Evolutionary conservation across 2,329 filamentous ascomycete species (phyloP).

Genomic region (Teratosphaeria gauchensis): DNA sequence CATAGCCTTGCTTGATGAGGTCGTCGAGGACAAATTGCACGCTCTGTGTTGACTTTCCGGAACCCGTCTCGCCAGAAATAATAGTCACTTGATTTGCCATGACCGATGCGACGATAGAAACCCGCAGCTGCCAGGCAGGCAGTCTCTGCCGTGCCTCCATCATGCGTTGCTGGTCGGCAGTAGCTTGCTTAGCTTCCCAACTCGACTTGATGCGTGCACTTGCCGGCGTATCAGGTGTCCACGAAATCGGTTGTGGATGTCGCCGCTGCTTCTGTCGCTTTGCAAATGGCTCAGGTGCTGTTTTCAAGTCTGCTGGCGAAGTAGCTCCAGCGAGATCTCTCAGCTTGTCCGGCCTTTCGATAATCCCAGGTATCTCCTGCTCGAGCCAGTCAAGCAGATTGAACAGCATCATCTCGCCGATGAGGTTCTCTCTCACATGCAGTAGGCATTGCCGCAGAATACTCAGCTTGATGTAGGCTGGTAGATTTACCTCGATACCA

Average conservation of each 20-base stretch:
- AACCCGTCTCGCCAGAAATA: conserved; percentile 93
- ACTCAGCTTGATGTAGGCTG: conserved; percentile 87
- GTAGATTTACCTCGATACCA: conserved; percentile 58
- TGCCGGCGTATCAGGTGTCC: conserved; percentile 47
- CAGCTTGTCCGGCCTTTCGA: conserved; percentile 74
- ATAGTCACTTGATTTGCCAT: conserved; percentile 78
- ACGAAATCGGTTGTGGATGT: conserved; percentile 50
- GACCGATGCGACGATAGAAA: conserved; percentile 68
- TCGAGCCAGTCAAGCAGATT: conserved; percentile 88
- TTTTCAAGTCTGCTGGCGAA: conserved; percentile 40
- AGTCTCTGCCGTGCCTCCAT: conserved; percentile 60
- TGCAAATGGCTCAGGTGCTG: conserved; percentile 19
- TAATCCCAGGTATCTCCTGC: conserved; percentile 68
- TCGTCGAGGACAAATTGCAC: conserved; percentile 95
- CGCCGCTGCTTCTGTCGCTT: conserved; percentile 6
- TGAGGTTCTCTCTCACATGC: conserved; percentile 59
- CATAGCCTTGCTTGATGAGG: conserved; percentile 65
- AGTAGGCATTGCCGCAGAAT: conserved; percentile 68
- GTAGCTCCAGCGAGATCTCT: conserved; percentile 74
- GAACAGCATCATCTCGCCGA: conserved; percentile 85
- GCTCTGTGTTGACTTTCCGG: conserved; percentile 92
- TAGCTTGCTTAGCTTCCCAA: conserved; percentile 61
- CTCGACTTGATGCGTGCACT: conserved; percentile 51
- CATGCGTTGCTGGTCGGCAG: conserved; percentile 63
- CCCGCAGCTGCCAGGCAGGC: conserved; percentile 78